Base-by-base conservation (phyloP, 345 rosid species). In the Cochlearia excelsa region DNA sequence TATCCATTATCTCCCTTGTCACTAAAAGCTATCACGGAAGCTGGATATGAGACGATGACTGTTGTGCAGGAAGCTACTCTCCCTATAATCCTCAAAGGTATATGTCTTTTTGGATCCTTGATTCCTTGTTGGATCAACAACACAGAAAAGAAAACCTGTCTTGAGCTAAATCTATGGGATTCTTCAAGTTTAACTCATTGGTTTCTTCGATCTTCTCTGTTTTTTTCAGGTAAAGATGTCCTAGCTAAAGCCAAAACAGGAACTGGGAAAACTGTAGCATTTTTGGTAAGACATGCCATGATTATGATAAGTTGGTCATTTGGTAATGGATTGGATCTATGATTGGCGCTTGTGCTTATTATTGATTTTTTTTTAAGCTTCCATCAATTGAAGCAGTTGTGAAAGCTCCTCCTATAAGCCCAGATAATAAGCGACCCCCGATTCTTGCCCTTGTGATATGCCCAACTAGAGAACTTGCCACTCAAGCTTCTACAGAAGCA, bases 391-490 rank as follows among this genome's bases (percentile, higher is more conserved):
- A 94, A 84, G 78, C 80, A 57, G 77, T 94, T 47, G 74, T 77
- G 7, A 87, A 85, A 67, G 74, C 88, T 68, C 88, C 86, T 71
- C 82, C 90, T 29, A 53, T 57, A 62, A 84, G 51, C 44, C 82
- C 81, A 27, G 95, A 87, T 75, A 76, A 82, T 65, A 94, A 81
- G 69, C 80, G 82, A 6, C 88, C 97, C 26, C 96, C 95, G 6
- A 75, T 94, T 76, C 76, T 82, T 65, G 86, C 85, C 31, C 90
- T 94, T 74, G 80, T 94, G 49, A 80, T 90, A 30, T 90, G 96
- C 78, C 96, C 99, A 37, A 94, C 97, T 29, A 82, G 97, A 70
- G 99, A 94, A 79, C 97, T 94, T 74, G 95, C 97, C 9, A 68
- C 26, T 67, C 99, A 94, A 77, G 99, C 99, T 74, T 92, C 96